These are phyloP conservation scores for Penicillium thymicola DNA, from an alignment of 2,329 filamentous ascomycete genomes.

Conservation along the genomic window DNA sequence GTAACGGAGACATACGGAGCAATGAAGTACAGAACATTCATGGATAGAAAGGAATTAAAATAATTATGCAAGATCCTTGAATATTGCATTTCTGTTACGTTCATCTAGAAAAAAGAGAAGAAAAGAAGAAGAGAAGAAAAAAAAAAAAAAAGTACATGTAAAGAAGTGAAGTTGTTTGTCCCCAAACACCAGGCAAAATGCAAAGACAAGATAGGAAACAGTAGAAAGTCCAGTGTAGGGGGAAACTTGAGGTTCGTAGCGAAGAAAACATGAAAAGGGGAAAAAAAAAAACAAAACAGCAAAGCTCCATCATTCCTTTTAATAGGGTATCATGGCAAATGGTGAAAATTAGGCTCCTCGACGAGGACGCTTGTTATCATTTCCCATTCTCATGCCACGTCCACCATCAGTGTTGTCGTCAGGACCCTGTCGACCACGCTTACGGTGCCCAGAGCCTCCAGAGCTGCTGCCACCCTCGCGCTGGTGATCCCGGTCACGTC, in stretches of 20 bases:
- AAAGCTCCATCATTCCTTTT: background rate
- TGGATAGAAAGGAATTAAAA: background rate
- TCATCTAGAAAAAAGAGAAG: constrained; percentile 4
- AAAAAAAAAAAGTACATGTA: constrained; percentile 14
- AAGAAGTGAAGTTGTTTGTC: constrained; percentile 11
- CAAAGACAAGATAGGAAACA: constrained; percentile 15
- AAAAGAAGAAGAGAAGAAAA: constrained; percentile 4
- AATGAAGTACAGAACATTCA: background rate
- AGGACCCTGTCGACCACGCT: constrained; percentile 37
- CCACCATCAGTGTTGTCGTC: constrained; percentile 30
- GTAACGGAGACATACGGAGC: background rate
- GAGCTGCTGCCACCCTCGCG: constrained; percentile 28
- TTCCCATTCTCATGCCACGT: constrained; percentile 39
- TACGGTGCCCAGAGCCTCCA: constrained; percentile 31
- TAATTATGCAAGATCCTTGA: background rate
- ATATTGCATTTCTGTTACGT: background rate
- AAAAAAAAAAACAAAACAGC: constrained; percentile 11
- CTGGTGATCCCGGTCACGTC: constrained; percentile 33
- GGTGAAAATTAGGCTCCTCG: constrained; percentile 34
- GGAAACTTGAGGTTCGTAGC: background rate
- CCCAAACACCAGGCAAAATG: constrained; percentile 26
- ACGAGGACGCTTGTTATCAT: constrained; percentile 42
- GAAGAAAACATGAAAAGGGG: constrained; percentile 9
- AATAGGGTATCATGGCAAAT: constrained; percentile 1
- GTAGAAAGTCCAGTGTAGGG: constrained; percentile 17